Evolutionary conservation across 768 basidiomycete species (phyloP), one percentile per base, ranked within the genome.

Genomic region (Leucosporidium yakuticum): DNA sequence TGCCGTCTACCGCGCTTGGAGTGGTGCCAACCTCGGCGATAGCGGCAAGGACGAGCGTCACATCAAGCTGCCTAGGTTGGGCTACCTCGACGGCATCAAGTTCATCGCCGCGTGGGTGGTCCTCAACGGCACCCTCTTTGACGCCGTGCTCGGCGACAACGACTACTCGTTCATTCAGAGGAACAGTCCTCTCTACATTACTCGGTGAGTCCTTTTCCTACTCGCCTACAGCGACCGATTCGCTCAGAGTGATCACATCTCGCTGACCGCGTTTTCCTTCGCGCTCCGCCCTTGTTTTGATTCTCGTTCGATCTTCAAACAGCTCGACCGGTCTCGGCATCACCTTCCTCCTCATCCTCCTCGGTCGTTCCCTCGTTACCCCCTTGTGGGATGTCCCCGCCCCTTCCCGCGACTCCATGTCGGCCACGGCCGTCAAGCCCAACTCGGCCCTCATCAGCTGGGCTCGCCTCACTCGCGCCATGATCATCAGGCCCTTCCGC

Each of bases 41-140:
- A 65, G 63, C 50, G 73, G 70, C 63, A 69, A 67, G 62, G 74
- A 75, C 68, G 73, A 72, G 44, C 63, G 73, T 9, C 74, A 74
- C 68, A 63, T 67, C 63, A 75, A 75, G 67, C 64, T 64, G 15
- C 73, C 70, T 19, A 55, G 74, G n/a, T 36, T 76, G 27, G 76
- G 76, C 31, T 77, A 76, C 73, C 63, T 77, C 64, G 71, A 75
- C 57, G 76, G 75, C 49, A 25, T 74, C 55, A 76, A 76, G 68
- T 76, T 76, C 69, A 53, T 74, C 66, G 62, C 68, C 23, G 70
- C 73, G 20, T 74, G 70, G 65, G 65, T 67, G 63, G 64, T 74
- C 53, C 67, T 77, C 54, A 77, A 77, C 70, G 76, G 73, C 47
- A 77, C 76, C n/a, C 68, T 71, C 68, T 77, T 77, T 44, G 62